Percentiles rank a stretch among this genome's conserved stretches.
phyloP scores from a whole-genome alignment of 768 basidiomycete genomes.

The Trametes coccinea region DNA sequence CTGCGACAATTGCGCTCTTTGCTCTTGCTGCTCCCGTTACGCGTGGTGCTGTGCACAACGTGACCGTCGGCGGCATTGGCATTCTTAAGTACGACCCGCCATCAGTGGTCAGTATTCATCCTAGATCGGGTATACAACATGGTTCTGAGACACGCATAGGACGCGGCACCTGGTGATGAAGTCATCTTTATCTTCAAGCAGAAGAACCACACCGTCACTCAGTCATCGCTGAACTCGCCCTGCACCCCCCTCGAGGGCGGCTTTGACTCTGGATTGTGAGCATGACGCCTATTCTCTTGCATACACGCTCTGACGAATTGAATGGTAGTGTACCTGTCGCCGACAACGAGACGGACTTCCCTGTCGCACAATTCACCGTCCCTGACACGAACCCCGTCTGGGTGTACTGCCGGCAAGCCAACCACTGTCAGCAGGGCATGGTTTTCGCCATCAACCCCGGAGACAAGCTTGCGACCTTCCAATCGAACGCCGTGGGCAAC shows the following conservation, averaged over 20 bases:
- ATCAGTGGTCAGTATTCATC: constrained; percentile 29
- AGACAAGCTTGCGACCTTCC: constrained; percentile 53
- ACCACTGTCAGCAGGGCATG: constrained; percentile 63
- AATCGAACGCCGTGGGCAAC: constrained; percentile 48
- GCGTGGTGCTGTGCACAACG: constrained; percentile 40
- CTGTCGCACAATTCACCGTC: constrained; percentile 45
- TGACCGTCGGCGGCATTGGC: constrained; percentile 51
- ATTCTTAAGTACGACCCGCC: constrained; percentile 43
- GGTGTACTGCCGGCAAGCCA: constrained; percentile 58
- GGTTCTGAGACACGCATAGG: constrained; percentile 32
- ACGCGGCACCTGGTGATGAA: constrained; percentile 46
- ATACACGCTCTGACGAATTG: background rate
- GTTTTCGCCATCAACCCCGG: constrained; percentile 68
- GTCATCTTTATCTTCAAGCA: constrained; percentile 53
- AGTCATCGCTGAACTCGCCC: constrained; percentile 52
- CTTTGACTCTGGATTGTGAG: constrained; percentile 63
- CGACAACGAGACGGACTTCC: constrained; percentile 44
- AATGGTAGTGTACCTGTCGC: constrained; percentile 47
- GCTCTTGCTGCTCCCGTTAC: constrained; percentile 37
- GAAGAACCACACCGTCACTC: constrained; percentile 60
- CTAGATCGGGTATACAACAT: background rate
- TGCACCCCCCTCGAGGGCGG: constrained; percentile 44
- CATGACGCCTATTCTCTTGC: constrained; percentile 27
- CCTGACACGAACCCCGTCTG: constrained; percentile 49
- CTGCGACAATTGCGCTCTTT: constrained; percentile 22